Evolutionary conservation across 2,329 filamentous ascomycete species (phyloP).

Genomic region (Colletotrichum tropicicola): DNA sequence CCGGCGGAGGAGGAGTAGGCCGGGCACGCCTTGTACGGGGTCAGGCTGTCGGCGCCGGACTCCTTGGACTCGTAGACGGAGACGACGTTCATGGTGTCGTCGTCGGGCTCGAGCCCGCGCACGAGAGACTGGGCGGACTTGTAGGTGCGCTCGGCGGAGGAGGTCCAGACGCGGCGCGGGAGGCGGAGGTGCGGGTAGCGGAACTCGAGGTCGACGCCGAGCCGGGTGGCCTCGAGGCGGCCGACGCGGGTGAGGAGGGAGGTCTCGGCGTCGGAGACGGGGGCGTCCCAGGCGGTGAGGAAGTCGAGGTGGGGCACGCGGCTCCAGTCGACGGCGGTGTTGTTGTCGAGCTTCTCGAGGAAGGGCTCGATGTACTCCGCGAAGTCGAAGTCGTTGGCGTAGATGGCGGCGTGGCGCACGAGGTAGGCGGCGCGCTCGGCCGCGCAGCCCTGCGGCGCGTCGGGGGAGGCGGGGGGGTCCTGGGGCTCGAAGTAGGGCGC

Average conservation of each 20-base stretch:
- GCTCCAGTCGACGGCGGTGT: slow-evolving; percentile 63
- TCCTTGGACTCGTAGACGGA: slow-evolving; percentile 65
- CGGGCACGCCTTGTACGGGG: slow-evolving; percentile 72
- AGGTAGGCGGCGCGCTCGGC: slow-evolving; percentile 63
- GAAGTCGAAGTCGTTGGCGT: slow-evolving; percentile 67
- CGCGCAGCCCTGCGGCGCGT: slow-evolving; percentile 58
- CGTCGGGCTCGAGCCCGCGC: slow-evolving; percentile 61
- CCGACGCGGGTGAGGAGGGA: slow-evolving; percentile 70
- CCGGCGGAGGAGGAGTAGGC: slow-evolving; percentile 67
- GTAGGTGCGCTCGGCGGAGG: slow-evolving; percentile 68
- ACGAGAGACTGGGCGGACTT: slow-evolving; percentile 68
- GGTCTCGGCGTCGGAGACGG: slow-evolving; percentile 63
- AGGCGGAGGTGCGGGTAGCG: slow-evolving; percentile 63
- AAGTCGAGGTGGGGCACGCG: slow-evolving; percentile 65
- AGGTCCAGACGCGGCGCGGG: slow-evolving; percentile 68
- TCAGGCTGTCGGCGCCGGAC: slow-evolving; percentile 67
- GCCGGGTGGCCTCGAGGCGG: slow-evolving; percentile 65
- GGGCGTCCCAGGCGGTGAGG: slow-evolving; percentile 63
- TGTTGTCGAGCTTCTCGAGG: slow-evolving; percentile 66
- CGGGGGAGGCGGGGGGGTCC: slow-evolving; percentile 53
- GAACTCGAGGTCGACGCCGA: slow-evolving; percentile 67
- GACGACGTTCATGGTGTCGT: slow-evolving; percentile 62
- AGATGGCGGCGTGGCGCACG: slow-evolving; percentile 67
- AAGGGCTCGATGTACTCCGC: slow-evolving; percentile 66
- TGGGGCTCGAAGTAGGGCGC: slow-evolving; percentile 66